Base-by-base conservation (phyloP, 2,329 filamentous ascomycete species). In the Pseudogymnoascus sp. region DNA sequence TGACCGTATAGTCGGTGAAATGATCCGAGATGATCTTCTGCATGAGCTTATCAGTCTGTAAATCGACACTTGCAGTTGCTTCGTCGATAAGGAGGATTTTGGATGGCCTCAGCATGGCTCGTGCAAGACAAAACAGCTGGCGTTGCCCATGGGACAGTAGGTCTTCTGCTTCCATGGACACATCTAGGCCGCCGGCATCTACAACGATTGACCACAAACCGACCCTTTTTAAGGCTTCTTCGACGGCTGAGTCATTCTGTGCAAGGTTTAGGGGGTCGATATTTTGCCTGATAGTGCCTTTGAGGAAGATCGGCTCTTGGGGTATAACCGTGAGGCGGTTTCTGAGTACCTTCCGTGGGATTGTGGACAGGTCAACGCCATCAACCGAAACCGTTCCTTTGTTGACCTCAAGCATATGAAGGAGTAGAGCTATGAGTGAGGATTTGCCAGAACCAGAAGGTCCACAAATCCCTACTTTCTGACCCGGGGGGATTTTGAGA, bases 401-500 rank as follows among this genome's bases (percentile, higher is more conserved):
- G 1, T 72, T 72, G 1, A 77, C 67, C 19, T 82, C 79, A 2
- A 83, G 66, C 49, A 84, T 75, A 4, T 79, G 76, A 16, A 83
- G 74, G 1, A 84, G 72, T 0, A 77, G 73, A 1, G 79, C 71
- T 0, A 82, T 69, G 1, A 83, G 71, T 0, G 79, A 80, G 0
- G 76, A 79, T 69, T 83, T 83, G 1, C 81, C 81, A 62, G 79
- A 82, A 64, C 81, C 81, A 5, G 78, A 82, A 0, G 80, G 78
- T 2, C 82, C 82, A 60, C 79, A 80, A 5, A 83, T 73, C 5
- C 76, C 80, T 3, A 84, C 72, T 41, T 79, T 81, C 63, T 79
- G 74, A 0, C 80, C 79, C 0, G 76, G 68, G 1, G 87, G 87
- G 60, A 95, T 90, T 1, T 80, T 82, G 64, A 96, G 85, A 0